phyloP scores from a whole-genome alignment of 2,329 filamentous ascomycete species.

The Thielaviopsis musarum region DNA sequence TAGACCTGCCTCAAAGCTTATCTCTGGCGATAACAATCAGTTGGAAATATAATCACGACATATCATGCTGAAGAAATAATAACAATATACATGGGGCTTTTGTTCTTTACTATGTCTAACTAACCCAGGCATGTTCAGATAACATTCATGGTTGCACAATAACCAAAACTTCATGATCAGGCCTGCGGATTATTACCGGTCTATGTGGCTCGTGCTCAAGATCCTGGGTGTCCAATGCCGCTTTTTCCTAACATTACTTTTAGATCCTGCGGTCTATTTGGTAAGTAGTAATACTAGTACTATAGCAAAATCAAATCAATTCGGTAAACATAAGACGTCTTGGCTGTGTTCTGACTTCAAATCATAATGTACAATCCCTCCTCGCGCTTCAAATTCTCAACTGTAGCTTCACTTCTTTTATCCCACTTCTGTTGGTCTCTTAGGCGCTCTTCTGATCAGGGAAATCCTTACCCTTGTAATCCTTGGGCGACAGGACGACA shows the following conservation, averaged over 20 bases:
- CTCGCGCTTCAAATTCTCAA: neutral
- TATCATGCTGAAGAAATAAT: too few species aligned
- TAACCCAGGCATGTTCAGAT: neutral
- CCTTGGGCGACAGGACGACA: slow-evolving; percentile 26
- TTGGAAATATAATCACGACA: too few species aligned
- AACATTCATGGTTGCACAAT: neutral
- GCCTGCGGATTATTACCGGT: neutral
- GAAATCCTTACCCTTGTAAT: slow-evolving; percentile 21
- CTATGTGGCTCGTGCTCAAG: neutral
- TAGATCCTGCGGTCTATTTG: neutral
- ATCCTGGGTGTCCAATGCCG: neutral
- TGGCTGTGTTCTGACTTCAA: neutral
- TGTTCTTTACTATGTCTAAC: neutral
- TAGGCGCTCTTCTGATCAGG: neutral
- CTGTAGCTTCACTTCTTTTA: neutral
- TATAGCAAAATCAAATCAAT: neutral
- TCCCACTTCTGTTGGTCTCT: neutral
- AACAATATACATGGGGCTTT: neutral
- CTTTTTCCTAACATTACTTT: neutral
- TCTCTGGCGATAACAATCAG: neutral
- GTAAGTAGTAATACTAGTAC: neutral
- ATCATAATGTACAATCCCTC: slow-evolving; percentile 3
- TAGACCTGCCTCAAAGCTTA: neutral
- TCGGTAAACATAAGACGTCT: neutral
- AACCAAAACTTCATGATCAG: neutral